A percentile compares a stretch with the other conserved stretches of the same genome.
Evolutionary conservation across 148 eudicot species (phyloP).

Genomic region (Talinum fruticosum): DNA sequence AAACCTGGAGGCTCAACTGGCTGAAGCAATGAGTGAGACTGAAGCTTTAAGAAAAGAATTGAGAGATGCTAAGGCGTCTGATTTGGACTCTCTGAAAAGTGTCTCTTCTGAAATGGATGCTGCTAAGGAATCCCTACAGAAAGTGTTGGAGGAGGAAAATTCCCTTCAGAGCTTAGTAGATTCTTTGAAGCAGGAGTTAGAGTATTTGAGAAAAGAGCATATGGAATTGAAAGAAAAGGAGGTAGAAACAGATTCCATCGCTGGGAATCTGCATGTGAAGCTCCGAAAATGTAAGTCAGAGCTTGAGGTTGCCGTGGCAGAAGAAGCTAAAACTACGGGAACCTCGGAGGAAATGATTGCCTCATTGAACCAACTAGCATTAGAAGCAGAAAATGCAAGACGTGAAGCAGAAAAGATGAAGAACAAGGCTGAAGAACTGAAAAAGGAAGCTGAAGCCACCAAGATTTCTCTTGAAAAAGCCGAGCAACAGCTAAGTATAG

Average conservation of each 20-base stretch:
- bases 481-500: constrained; percentile 49
- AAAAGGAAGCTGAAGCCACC: constrained; percentile 51
- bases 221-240: constrained; percentile 67
- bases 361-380: constrained; percentile 40
- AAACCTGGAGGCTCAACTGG: constrained; percentile 57
- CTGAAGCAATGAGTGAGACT: constrained; percentile 49
- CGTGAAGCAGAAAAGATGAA: constrained; percentile 44
- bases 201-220: constrained; percentile 63
- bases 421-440: constrained; percentile 49
- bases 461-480: constrained; percentile 53
- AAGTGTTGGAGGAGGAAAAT: constrained; percentile 60
- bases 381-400: constrained; percentile 45
- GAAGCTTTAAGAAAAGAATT: constrained; percentile 53
- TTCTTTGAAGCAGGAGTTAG: constrained; percentile 62
- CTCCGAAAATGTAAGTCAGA: constrained; percentile 66
- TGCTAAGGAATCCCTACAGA: constrained; percentile 74
- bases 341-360: constrained; percentile 53
- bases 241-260: constrained; percentile 67
- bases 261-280: constrained; percentile 68
- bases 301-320: constrained; percentile 58
- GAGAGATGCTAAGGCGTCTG: constrained; percentile 48
- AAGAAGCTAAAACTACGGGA: constrained; percentile 54
- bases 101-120: constrained; percentile 60
- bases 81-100: constrained; percentile 49
- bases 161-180: constrained; percentile 55